phyloP scores from a whole-genome alignment of 2,329 filamentous ascomycete species.

The Hortaea sp. region DNA sequence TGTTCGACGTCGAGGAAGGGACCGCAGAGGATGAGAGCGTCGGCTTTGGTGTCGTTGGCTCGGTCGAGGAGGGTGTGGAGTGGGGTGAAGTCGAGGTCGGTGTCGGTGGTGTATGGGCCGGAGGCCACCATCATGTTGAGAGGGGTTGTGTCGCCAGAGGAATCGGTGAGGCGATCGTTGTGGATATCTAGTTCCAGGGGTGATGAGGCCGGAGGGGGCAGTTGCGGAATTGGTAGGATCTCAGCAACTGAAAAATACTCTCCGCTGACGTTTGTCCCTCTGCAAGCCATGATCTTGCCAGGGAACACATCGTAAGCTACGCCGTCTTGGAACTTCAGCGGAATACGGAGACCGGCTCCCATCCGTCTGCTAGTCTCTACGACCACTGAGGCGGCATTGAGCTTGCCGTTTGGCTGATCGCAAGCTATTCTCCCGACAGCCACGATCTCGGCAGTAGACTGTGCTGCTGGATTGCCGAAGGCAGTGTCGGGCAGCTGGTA shows the following conservation, averaged over 20 bases:
- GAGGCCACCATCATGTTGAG: conserved; percentile 68
- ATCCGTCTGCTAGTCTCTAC: conserved; percentile 78
- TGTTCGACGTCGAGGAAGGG: conserved; percentile 91
- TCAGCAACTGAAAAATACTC: conserved; percentile 72
- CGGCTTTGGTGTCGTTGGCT: conserved; percentile 63
- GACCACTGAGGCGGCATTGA: conserved; percentile 76
- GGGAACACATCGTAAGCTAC: conserved; percentile 81
- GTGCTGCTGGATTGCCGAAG: conserved; percentile 78
- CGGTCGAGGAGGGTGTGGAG: conserved; percentile 70
- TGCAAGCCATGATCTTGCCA: conserved; percentile 81
- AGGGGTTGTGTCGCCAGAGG: conserved; percentile 53
- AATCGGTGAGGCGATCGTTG: conserved; percentile 55
- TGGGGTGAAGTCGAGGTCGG: conserved; percentile 83
- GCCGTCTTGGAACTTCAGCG: conserved; percentile 58
- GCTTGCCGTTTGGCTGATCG: conserved; percentile 73
- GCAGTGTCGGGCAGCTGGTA: conserved; percentile 66
- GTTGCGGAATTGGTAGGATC: conserved; percentile 61
- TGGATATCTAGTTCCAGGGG: conserved; percentile 56
- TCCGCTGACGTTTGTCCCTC: conserved; percentile 78
- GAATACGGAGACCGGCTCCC: conserved; percentile 72
- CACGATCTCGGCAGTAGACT: conserved; percentile 77
- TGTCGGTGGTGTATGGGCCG: conserved; percentile 85
- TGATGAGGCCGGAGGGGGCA: conserved; percentile 64
- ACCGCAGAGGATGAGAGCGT: conserved; percentile 69
- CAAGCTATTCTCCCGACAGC: conserved; percentile 87